Percentiles rank a stretch among this genome's conserved stretches.
phyloP scores from a whole-genome alignment of 75 land plant species.

The Isoetes taiwanensis region DNA sequence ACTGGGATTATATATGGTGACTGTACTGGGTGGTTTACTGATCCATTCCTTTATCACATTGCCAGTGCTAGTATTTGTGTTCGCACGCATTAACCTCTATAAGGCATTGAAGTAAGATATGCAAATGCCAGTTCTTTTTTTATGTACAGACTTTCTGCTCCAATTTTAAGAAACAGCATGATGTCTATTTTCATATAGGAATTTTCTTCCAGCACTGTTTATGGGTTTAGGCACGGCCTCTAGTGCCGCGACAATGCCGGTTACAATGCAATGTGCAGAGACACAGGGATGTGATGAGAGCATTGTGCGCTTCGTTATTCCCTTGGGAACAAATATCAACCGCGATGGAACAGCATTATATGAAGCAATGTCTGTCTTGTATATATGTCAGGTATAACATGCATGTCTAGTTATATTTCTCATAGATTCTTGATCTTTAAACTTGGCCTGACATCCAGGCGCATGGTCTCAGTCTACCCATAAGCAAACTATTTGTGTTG shows the following conservation, averaged over 20 bases:
- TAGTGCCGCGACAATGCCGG: conserved; percentile 34
- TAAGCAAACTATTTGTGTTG: conserved; percentile 17
- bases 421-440: no score
- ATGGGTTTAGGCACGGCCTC: conserved; percentile 27
- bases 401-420: no score
- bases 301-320: conserved; percentile 26
- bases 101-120: conserved; percentile 25
- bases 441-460: no score
- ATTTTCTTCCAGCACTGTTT: conserved; percentile 20
- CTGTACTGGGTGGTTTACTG: conserved; percentile 21
- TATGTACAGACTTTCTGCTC: no score
- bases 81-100: conserved; percentile 14
- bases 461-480: conserved; percentile 17
- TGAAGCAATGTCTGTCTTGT: conserved; percentile 28
- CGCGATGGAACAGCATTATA: conserved; percentile 31
- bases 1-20: conserved; percentile 21
- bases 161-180: no score
- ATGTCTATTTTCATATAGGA: no score
- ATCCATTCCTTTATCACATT: conserved; percentile 20
- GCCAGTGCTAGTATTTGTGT: conserved; percentile 15
- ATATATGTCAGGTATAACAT: conserved; percentile 21
- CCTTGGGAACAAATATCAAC: conserved; percentile 28
- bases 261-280: conserved; percentile 26
- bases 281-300: conserved; percentile 22
- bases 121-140: no score